Conservation (phyloP, 1,284 basidiomycete species). For the Papiliotrema terrestris region DNA sequence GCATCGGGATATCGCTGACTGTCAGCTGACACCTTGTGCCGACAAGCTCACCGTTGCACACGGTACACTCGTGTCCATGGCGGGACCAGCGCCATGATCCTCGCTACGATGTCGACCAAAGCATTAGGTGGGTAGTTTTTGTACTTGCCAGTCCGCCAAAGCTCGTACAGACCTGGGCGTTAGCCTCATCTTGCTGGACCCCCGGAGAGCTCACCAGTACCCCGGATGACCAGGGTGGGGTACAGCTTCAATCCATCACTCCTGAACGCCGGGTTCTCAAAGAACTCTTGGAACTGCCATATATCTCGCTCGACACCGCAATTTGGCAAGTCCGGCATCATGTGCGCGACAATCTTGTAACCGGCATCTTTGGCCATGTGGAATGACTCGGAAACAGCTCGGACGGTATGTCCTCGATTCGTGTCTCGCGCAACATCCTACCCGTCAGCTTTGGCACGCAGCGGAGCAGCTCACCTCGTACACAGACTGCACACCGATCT, state of each 20-base stretch:
- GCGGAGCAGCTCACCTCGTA: constrained; percentile 60
- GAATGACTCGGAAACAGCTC: constrained; percentile 95
- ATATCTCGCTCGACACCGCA: constrained; percentile 96
- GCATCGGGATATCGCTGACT: constrained; percentile 86
- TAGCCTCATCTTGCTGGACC: not conserved
- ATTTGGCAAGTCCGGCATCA: constrained; percentile 98
- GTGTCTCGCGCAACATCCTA: constrained; percentile 94
- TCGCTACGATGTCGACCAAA: constrained; percentile 92
- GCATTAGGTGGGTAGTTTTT: constrained; percentile 99
- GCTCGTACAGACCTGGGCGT: constrained; percentile 75
- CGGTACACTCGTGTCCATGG: constrained; percentile 99
- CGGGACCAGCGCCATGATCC: constrained; percentile 93
- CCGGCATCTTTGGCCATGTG: constrained; percentile 98
- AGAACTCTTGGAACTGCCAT: constrained; percentile 97
- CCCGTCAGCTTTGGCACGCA: not conserved
- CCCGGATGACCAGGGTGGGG: constrained; percentile 95
- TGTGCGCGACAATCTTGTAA: constrained; percentile 98
- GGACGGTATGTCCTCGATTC: constrained; percentile 96
- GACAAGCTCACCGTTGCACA: constrained; percentile 70
- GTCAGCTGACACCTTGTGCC: not conserved
- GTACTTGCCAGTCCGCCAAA: constrained; percentile 94
- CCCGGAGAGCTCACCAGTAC: constrained; percentile 56
- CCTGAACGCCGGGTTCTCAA: constrained; percentile 96
- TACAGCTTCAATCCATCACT: constrained; percentile 98
- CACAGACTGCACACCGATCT: constrained; percentile 98